These are phyloP conservation scores for Penicillium atrosanguineum DNA, from an alignment of 495 filamentous ascomycete genomes.

Conservation along the genomic window DNA sequence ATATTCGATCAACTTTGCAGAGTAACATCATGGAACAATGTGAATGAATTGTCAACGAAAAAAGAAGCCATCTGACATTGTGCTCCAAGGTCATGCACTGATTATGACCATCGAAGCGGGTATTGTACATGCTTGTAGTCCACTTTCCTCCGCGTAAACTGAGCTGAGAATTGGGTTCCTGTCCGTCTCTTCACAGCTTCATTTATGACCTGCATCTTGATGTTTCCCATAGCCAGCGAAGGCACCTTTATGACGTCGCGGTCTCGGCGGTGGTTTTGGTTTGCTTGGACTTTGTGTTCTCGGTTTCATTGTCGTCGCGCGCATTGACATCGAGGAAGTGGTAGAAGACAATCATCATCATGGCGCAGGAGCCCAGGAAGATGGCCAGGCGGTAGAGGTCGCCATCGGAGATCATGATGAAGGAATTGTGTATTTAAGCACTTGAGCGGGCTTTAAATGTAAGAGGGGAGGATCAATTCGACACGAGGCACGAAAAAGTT, in stretches of 20 bases:
- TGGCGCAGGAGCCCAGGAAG: conserved; percentile 85
- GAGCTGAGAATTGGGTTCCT: not conserved
- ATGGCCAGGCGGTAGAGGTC: conserved; percentile 84
- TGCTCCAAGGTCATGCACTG: not conserved
- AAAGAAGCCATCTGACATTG: conserved; percentile 7
- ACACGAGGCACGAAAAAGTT: not conserved
- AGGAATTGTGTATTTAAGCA: not conserved
- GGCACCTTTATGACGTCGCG: conserved; percentile 7
- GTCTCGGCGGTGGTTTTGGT: conserved; percentile 24
- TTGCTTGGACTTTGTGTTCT: conserved; percentile 17
- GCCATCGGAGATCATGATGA: conserved; percentile 79
- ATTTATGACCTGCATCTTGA: not conserved
- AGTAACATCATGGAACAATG: not conserved
- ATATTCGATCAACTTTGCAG: not conserved
- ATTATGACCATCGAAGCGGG: not conserved
- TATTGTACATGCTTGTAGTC: conserved; percentile 12
- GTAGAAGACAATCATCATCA: conserved; percentile 94
- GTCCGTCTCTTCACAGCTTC: not conserved
- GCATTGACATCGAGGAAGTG: conserved; percentile 97
- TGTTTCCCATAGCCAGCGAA: not conserved
- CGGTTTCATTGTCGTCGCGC: conserved; percentile 44
- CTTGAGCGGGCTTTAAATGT: not conserved
- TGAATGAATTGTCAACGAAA: not conserved
- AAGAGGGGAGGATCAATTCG: not conserved
- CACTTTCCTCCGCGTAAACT: not conserved